phyloP scores from a whole-genome alignment of 1,139 yeast genomes.

The Pichia sp. region DNA sequence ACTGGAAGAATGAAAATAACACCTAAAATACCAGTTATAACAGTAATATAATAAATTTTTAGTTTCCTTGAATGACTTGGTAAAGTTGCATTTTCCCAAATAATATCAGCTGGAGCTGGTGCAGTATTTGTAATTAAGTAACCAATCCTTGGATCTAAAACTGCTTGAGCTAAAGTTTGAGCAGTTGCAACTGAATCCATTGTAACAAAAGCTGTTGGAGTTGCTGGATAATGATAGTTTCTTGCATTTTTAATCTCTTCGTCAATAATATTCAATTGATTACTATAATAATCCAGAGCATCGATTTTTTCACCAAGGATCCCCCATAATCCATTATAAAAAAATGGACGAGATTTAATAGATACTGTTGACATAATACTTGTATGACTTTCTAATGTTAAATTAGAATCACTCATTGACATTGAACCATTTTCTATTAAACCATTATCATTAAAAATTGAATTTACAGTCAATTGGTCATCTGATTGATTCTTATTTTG shows the following conservation, averaged over 20 bases:
- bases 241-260: slow-evolving; percentile 55
- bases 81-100: slow-evolving; percentile 66
- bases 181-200: slow-evolving; percentile 83
- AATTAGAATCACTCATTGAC: neutral
- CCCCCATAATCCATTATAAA: slow-evolving; percentile 47
- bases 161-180: slow-evolving; percentile 82
- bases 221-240: slow-evolving; percentile 56
- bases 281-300: slow-evolving; percentile 57
- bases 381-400: slow-evolving; percentile 1
- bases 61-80: slow-evolving; percentile 48
- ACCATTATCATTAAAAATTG: slow-evolving; percentile 7
- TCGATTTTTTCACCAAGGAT: slow-evolving; percentile 52
- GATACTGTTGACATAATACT: slow-evolving; percentile 24
- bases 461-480: neutral
- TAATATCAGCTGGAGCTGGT: slow-evolving; percentile 76
- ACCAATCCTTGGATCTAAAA: slow-evolving; percentile 69
- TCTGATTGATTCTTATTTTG: too few relatives aligned
- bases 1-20: slow-evolving; percentile 64
- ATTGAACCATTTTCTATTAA: slow-evolving; percentile 16
- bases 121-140: slow-evolving; percentile 65
- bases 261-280: slow-evolving; percentile 52
- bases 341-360: slow-evolving; percentile 43
- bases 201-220: slow-evolving; percentile 71
- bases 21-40: slow-evolving; percentile 55
- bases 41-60: slow-evolving; percentile 55